These are phyloP conservation scores for Butyriboletus loyo DNA, from an alignment of 768 basidiomycete genomes.

Conservation along the genomic window DNA sequence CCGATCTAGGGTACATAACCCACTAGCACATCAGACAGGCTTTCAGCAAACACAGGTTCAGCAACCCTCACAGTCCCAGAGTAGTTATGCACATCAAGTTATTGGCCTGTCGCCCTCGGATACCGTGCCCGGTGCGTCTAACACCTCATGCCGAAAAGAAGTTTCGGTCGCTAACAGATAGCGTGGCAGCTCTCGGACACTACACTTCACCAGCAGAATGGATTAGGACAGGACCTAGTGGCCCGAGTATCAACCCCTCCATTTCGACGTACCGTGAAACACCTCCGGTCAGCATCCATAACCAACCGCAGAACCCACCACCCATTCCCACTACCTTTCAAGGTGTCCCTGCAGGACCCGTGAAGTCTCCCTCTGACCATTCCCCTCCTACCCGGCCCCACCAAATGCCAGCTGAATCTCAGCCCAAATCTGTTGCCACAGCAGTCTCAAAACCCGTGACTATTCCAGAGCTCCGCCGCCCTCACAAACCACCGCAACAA, in stretches of 20 bases:
- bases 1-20: slow-evolving; percentile 1
- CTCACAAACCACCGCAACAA: neutral
- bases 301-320: neutral
- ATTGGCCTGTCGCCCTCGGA: neutral
- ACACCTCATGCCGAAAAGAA: neutral
- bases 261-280: neutral
- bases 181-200: neutral
- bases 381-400: neutral
- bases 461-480: neutral
- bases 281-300: neutral
- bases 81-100: slow-evolving; percentile 5
- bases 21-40: neutral
- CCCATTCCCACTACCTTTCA: slow-evolving; percentile 1
- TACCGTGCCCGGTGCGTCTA: slow-evolving; percentile 10
- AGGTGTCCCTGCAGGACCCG: neutral
- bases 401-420: neutral
- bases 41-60: slow-evolving; percentile 6
- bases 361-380: neutral
- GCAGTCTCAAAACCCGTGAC: neutral
- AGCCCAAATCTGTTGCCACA: neutral
- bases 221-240: neutral
- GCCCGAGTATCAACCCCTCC: neutral
- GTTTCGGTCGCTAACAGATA: neutral
- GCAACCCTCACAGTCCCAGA: slow-evolving; percentile 11
- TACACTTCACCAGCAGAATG: neutral